Percentiles rank a stretch among this genome's conserved stretches.
These are phyloP conservation scores for Pichia manshurica DNA, from an alignment of 805 yeast genomes.

Conservation along the genomic window DNA sequence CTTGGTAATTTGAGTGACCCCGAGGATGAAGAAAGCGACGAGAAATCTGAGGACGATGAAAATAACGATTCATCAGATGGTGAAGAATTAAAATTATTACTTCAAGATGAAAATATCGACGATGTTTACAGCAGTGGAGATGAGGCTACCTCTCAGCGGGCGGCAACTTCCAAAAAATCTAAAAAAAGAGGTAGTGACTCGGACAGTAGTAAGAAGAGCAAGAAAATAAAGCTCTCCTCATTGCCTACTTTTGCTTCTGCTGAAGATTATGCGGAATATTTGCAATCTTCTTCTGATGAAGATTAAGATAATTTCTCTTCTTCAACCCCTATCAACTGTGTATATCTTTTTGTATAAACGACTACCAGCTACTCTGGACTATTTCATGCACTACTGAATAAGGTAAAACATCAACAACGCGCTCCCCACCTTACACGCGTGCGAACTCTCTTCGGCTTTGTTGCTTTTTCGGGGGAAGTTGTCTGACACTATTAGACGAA, in stretches of 20 bases:
- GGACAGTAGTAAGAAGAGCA: constrained; percentile 16
- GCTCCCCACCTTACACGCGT: neutral
- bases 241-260: constrained; percentile 86
- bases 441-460: neutral
- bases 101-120: constrained; percentile 24
- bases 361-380: neutral
- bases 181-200: constrained; percentile 20
- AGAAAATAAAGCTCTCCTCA: constrained; percentile 50
- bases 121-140: constrained; percentile 25
- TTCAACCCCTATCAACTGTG: neutral
- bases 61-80: constrained; percentile 21
- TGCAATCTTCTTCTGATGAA: constrained; percentile 58
- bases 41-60: constrained; percentile 21
- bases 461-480: neutral
- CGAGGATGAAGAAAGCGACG: constrained; percentile 12
- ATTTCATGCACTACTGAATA: neutral
- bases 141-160: too few species aligned
- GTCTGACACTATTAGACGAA: neutral
- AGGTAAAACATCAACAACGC: constrained; percentile 6
- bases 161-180: constrained; percentile 7
- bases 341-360: neutral
- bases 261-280: constrained; percentile 74
- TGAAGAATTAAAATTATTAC: constrained; percentile 22
- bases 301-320: constrained; percentile 5
- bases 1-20: constrained; percentile 29